Conservation (phyloP, 1,284 basidiomycete species). For the Cerioporus squamosus region DNA sequence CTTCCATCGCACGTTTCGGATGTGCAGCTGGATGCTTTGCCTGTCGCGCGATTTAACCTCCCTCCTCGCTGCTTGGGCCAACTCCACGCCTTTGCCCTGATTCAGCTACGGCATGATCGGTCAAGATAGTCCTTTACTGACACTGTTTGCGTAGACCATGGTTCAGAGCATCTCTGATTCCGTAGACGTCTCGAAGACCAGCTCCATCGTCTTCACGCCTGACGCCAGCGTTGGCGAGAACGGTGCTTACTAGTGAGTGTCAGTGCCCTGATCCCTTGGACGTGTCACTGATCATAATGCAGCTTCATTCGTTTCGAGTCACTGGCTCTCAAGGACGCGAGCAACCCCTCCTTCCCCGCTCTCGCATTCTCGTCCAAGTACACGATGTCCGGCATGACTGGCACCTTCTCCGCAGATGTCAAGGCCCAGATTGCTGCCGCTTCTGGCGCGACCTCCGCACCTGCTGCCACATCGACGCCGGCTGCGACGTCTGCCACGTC, state of each 20-base stretch:
- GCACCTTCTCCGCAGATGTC: slow-evolving; percentile 58
- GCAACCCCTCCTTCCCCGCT: slow-evolving; percentile 55
- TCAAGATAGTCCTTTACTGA: neutral
- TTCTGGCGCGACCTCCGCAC: slow-evolving; percentile 15
- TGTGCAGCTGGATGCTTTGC: no score
- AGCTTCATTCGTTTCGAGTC: slow-evolving; percentile 82
- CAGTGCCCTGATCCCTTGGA: no score
- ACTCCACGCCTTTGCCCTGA: no score
- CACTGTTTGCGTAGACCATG: slow-evolving; percentile 49
- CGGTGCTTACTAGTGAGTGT: slow-evolving; percentile 59
- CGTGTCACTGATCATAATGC: neutral
- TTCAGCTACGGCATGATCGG: no score
- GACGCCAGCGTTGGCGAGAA: slow-evolving; percentile 66
- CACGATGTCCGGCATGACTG: slow-evolving; percentile 63
- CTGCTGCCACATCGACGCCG: slow-evolving; percentile 16
- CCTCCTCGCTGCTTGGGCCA: no score
- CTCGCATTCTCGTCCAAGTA: slow-evolving; percentile 86
- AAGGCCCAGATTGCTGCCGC: slow-evolving; percentile 56
- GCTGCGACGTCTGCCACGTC: slow-evolving; percentile 20
- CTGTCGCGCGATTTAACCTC: no score
- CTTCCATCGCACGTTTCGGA: no score
- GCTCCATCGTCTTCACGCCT: slow-evolving; percentile 61
- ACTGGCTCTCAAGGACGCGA: slow-evolving; percentile 51
- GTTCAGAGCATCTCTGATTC: slow-evolving; percentile 63
- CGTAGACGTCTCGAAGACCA: slow-evolving; percentile 64